Base-by-base conservation (phyloP, 192 early-diverging fungal species). In the Backusella mclennaniae region DNA sequence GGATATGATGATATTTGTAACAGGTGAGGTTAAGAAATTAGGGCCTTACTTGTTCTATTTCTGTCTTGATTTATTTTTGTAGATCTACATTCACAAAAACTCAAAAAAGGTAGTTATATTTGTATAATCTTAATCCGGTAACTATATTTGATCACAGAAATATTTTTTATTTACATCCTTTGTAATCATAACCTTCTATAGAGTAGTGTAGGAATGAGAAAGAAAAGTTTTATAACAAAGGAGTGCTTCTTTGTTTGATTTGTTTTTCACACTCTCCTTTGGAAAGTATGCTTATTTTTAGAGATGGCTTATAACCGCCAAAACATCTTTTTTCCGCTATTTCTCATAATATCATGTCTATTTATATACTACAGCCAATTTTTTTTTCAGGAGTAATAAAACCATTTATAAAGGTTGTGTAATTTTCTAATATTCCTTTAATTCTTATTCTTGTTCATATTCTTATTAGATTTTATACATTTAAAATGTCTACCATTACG, bases 141-240 rank as follows among this genome's bases (percentile, higher is more conserved):
- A 63, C 12, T 63, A 29, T 63, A 26, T 29, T 63, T 63, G 23
- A 63, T 63, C 23, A 14, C 26, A 12, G 56, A 29, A 63, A 63
- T 19, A 63, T 63, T 63, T 3, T 63, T 26, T 63, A 63, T 63
- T 63, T 63, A 63, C 56, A 63, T 63, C 56, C 26, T 63, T 63
- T 63, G 23, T 23, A 63, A 63, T 14, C 56, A 63, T 23, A 63
- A 63, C 56, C 23, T 39, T 23, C 56, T 11, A 23, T 29, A 63
- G n/a, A 63, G 23, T 2, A 63, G 23, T 26, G 56, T 63, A 63
- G 56, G 56, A 63, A 63, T 63, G 56, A 29, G 56, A 63, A 29
- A 63, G n/a, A 63, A 63, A 63, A 63, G 56, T 23, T 63, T 59
- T 63, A 63, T 63, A 63, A 63, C 23, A 63, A 63, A 63, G 56